phyloP scores from a whole-genome alignment of 345 rosid genomes.

The Passiflora organensis region DNA sequence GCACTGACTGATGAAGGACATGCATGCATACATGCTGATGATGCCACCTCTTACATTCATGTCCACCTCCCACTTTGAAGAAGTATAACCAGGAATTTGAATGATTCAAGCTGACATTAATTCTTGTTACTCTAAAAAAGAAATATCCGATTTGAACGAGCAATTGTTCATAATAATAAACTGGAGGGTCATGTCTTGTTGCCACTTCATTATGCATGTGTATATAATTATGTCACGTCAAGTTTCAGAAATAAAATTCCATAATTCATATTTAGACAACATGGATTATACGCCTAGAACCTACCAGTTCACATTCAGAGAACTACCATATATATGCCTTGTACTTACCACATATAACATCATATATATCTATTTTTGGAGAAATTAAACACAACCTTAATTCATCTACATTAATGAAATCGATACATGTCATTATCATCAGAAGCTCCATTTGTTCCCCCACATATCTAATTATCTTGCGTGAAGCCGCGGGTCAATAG shows the following conservation, averaged over 20 bases:
- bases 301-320: no score
- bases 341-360: no score
- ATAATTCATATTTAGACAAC: background rate
- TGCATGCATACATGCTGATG: conserved; percentile 4
- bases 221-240: background rate
- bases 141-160: background rate
- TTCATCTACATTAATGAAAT: background rate
- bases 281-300: background rate
- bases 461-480: no score
- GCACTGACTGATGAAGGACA: background rate
- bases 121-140: background rate
- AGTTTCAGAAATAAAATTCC: background rate
- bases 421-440: background rate
- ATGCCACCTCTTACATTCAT: background rate
- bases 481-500: background rate
- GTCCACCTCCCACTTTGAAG: background rate
- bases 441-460: no score
- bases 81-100: background rate
- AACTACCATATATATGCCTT: background rate
- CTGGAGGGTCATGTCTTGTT: background rate
- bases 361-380: no score
- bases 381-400: no score
- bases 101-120: background rate
- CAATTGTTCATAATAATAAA: background rate
- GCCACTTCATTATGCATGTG: background rate